These are phyloP conservation scores for Globisporangium abappressorium DNA, from an alignment of 352 stramenopile genomes.

Conservation along the genomic window DNA sequence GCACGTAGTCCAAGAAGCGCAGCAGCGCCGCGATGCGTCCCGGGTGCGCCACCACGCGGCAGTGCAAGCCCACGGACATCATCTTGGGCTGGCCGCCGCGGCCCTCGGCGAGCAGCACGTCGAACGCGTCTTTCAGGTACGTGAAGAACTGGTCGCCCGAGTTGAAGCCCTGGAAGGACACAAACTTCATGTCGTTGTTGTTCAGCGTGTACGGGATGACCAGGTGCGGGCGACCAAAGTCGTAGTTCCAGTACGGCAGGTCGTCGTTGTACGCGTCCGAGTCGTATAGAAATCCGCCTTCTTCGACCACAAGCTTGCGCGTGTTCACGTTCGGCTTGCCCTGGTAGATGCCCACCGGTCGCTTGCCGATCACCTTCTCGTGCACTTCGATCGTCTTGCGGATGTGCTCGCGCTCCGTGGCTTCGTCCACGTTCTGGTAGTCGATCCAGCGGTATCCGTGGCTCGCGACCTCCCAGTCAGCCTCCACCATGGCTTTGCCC, in stretches of 20 bases:
- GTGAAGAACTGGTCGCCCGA: constrained; percentile 91
- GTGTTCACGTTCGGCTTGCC: constrained; percentile 94
- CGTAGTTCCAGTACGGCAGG: constrained; percentile 93
- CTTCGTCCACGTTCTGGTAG: constrained; percentile 93
- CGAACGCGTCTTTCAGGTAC: constrained; percentile 91
- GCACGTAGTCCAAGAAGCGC: constrained; percentile 94
- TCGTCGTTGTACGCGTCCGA: constrained; percentile 95
- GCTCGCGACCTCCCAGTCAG: constrained; percentile 91
- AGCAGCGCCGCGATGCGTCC: constrained; percentile 87
- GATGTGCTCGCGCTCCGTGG: constrained; percentile 92
- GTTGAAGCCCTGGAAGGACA: constrained; percentile 90
- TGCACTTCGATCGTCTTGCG: constrained; percentile 90
- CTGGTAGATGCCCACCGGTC: constrained; percentile 94
- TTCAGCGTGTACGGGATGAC: constrained; percentile 95
- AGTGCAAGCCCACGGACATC: constrained; percentile 95
- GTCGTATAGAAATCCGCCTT: constrained; percentile 96
- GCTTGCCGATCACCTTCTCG: constrained; percentile 84
- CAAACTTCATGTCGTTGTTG: constrained; percentile 97
- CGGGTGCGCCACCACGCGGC: constrained; percentile 87
- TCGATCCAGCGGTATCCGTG: constrained; percentile 96
- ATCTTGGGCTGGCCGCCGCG: constrained; percentile 88
- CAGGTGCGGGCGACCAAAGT: constrained; percentile 89
- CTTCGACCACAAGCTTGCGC: constrained; percentile 85
- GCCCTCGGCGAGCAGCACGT: constrained; percentile 89
- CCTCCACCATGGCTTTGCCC: constrained; percentile 89